Percentiles rank a stretch among this genome's conserved stretches.
These are phyloP conservation scores for Aureobasidium mangrovei DNA, from an alignment of 2,329 filamentous ascomycete genomes.

Conservation along the genomic window DNA sequence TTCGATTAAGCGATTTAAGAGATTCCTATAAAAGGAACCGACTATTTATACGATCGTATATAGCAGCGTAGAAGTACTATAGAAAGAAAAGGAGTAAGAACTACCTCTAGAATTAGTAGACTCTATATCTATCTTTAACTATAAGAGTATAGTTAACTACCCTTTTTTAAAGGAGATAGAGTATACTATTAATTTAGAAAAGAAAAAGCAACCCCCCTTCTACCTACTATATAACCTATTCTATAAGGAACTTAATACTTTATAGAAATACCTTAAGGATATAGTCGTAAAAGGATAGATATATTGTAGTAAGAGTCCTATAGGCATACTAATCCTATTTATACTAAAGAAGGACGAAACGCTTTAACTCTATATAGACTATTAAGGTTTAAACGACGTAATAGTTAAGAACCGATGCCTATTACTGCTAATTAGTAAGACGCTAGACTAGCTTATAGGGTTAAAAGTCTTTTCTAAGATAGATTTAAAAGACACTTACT, in stretches of 20 bases:
- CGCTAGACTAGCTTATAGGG: conserved; percentile 17
- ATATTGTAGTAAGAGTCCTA: conserved; percentile 3
- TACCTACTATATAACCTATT: neutral
- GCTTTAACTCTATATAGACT: conserved; percentile 25
- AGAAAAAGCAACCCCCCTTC: neutral
- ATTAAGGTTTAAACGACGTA: conserved; percentile 24
- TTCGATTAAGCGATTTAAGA: neutral
- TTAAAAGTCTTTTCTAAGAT: conserved; percentile 20
- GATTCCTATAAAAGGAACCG: neutral
- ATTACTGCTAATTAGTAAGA: conserved; percentile 23
- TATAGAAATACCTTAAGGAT: neutral
- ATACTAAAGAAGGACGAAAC: conserved; percentile 17
- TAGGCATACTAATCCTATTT: conserved; percentile 17
- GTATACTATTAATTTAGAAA: neutral
- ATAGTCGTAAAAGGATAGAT: conserved; percentile 13
- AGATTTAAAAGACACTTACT: conserved; percentile 21
- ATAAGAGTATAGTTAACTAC: neutral
- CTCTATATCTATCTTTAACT: neutral
- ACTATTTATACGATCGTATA: neutral
- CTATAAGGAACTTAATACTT: neutral
- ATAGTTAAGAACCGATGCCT: conserved; percentile 26
- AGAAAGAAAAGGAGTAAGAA: neutral
- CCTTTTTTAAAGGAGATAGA: neutral
- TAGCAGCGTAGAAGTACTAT: neutral
- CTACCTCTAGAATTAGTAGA: neutral